phyloP scores from a whole-genome alignment of 2,329 filamentous ascomycete genomes.

The Phaeophleospora eucalypticola region DNA sequence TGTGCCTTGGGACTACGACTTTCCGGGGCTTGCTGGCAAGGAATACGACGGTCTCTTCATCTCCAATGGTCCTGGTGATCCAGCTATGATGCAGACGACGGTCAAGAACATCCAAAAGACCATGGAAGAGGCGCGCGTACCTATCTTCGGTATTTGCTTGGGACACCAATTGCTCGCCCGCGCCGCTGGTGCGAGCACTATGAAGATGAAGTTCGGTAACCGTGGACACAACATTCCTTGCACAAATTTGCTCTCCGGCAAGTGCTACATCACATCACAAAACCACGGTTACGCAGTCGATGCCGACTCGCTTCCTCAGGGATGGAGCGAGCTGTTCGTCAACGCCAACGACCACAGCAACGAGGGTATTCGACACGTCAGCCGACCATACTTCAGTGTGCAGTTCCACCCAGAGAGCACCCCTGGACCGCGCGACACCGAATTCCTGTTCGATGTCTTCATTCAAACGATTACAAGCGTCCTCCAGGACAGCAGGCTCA shows the following conservation, averaged over 20 bases:
- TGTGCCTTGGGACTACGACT: conserved; percentile 94
- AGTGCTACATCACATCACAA: conserved; percentile 98
- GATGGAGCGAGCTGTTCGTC: conserved; percentile 92
- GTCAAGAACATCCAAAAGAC: conserved; percentile 74
- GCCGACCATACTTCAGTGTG: conserved; percentile 94
- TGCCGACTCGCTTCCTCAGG: conserved; percentile 65
- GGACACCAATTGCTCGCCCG: conserved; percentile 90
- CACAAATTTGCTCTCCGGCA: conserved; percentile 90
- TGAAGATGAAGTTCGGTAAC: conserved; percentile 99
- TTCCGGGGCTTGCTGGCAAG: conserved; percentile 68
- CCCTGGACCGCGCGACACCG: conserved; percentile 89
- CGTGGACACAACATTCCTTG: conserved; percentile 97
- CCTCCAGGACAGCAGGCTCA: conserved; percentile 60
- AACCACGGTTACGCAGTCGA: conserved; percentile 97
- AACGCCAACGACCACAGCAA: conserved; percentile 98
- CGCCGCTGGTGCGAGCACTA: conserved; percentile 76
- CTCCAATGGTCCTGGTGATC: conserved; percentile 96
- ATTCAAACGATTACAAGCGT: conserved; percentile 76
- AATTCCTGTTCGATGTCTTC: conserved; percentile 96
- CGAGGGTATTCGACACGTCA: conserved; percentile 87
- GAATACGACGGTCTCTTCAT: conserved; percentile 96
- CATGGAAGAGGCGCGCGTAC: conserved; percentile 73
- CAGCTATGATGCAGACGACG: conserved; percentile 75
- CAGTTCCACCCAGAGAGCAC: conserved; percentile 98
- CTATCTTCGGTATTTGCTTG: conserved; percentile 93